Base-by-base conservation (phyloP, 2,329 filamentous ascomycete species). In the Trichothecium roseum region DNA sequence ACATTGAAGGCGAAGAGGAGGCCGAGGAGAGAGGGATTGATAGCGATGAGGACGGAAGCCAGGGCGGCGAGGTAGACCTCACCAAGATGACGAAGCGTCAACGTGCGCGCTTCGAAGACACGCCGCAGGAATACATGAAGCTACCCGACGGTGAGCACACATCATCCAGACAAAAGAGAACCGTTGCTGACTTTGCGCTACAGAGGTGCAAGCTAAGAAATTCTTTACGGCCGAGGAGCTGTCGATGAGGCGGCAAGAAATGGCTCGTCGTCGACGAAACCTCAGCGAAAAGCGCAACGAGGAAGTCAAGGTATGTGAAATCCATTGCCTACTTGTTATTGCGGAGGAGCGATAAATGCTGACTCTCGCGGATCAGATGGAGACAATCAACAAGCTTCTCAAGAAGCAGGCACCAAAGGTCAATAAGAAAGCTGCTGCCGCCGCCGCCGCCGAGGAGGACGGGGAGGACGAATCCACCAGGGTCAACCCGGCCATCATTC, bases 351-450 rank as follows among this genome's bases (percentile, higher is more conserved):
- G n/a, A 24, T 10, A 17, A 3, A 3, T 15, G 16, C 18, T 27
- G 17, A 4, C 18, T 10, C 14, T 37, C 42, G 31, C 10, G 20
- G 20, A 24, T 24, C 46, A 88, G 83, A 84, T 86, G 73, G 84
- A 89, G 65, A 91, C 84, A 0, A 89, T 91, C 70, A 88, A 91
- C 65, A 87, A 88, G 50, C 75, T 91, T 2, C 74, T 91, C 35
- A 87, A 87, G 58, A 87, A 88, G 53, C 84, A 88, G 54, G 82
- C 84, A 1, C 80, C 84, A 17, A 88, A 89, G 57, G 75, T 74
- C 38, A 80, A 72, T 44, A 64, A 67, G 43, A 73, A 71, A 45
- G 66, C 52, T 30, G 53, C 47, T 38, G 62, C 45, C 40, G 62
- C 42, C 35, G 51, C 40, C 8, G 37, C 37, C 13, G 40, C 40